A percentile compares a stretch with the other conserved stretches of the same genome.
Evolutionary conservation across 768 basidiomycete species (phyloP).

Genomic region (Lactifluus pinguis): DNA sequence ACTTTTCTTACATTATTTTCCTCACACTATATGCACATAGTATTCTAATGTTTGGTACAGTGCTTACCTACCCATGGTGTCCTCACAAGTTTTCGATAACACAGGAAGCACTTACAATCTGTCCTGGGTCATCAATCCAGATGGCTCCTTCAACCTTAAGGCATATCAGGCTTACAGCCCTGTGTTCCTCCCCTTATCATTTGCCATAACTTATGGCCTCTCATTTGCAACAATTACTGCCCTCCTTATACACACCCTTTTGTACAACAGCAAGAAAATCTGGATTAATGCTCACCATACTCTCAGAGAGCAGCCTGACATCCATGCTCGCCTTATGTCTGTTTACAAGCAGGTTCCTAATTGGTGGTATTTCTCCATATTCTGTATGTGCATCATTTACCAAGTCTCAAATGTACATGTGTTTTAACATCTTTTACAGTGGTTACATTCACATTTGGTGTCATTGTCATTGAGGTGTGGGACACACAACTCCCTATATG

Average conservation of each 20-base stretch:
- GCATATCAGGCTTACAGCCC: constrained; percentile 52
- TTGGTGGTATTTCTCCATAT: constrained; percentile 44
- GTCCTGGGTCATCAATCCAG: constrained; percentile 41
- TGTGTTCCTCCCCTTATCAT: constrained; percentile 57
- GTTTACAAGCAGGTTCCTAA: constrained; percentile 67
- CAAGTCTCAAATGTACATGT: constrained; percentile 31
- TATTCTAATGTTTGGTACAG: constrained; percentile 42
- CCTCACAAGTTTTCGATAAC: constrained; percentile 54
- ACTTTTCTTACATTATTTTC: background rate
- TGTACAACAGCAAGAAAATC: constrained; percentile 76
- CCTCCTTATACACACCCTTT: constrained; percentile 57
- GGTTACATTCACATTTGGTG: constrained; percentile 56
- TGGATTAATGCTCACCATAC: constrained; percentile 61
- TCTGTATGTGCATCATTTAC: no score
- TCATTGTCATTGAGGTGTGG: constrained; percentile 64
- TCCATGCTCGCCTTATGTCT: constrained; percentile 77
- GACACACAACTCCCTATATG: constrained; percentile 56
- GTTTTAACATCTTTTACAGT: constrained; percentile 33
- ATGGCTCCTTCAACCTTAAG: constrained; percentile 45
- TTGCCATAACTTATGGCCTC: constrained; percentile 69
- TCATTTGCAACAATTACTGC: constrained; percentile 77
- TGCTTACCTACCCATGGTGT: background rate
- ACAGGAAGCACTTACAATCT: constrained; percentile 59
- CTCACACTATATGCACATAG: constrained; percentile 28
- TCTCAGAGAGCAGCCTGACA: constrained; percentile 72